Conservation (phyloP, 2,329 filamentous ascomycete species). For the Nothomitra cinnamomea region DNA sequence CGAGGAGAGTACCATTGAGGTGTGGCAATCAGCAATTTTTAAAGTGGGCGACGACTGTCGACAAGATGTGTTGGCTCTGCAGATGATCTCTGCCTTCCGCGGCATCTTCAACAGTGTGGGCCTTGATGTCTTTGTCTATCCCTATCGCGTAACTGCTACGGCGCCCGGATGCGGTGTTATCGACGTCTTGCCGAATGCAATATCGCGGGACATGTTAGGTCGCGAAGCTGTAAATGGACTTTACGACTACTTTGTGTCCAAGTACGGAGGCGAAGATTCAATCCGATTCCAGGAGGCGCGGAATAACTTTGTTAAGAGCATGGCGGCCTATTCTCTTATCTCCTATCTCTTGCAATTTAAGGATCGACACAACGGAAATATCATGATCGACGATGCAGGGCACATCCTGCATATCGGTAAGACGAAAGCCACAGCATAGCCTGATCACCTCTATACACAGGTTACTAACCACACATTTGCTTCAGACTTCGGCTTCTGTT, state of each 20-base stretch:
- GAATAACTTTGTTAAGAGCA: conserved; percentile 96
- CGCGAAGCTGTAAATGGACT: conserved; percentile 95
- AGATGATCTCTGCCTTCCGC: conserved; percentile 95
- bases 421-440: conserved; percentile 6
- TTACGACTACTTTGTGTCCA: conserved; percentile 95
- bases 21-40: conserved; percentile 99
- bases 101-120: conserved; percentile 93
- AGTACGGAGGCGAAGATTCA: conserved; percentile 93
- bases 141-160: conserved; percentile 92
- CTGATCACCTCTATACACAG: background rate
- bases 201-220: conserved; percentile 95
- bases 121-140: conserved; percentile 90
- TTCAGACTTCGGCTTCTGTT: conserved; percentile 89
- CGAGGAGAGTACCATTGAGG: conserved; percentile 51
- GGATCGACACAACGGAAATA: conserved; percentile 97
- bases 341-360: conserved; percentile 97
- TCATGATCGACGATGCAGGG: conserved; percentile 95
- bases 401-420: conserved; percentile 78
- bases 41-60: conserved; percentile 98
- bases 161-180: conserved; percentile 96
- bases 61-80: conserved; percentile 87
- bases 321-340: conserved; percentile 97
- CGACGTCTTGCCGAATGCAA: conserved; percentile 92
- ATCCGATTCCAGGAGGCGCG: conserved; percentile 88
- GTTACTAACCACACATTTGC: background rate